phyloP scores from a whole-genome alignment of 202 grass and related monocot genomes.

The Zizania palustris region DNA sequence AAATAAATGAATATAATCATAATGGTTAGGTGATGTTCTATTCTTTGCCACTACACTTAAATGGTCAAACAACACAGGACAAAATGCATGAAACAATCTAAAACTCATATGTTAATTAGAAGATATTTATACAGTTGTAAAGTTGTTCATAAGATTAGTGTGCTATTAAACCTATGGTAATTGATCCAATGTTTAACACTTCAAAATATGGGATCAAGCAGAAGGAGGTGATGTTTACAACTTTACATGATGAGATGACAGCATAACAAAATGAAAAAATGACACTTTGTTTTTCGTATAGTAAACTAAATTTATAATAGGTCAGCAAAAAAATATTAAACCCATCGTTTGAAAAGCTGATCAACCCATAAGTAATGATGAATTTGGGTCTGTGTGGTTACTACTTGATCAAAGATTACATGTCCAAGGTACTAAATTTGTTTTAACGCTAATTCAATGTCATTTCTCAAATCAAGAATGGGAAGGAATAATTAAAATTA shows the following conservation, averaged over 20 bases:
- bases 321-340: too few species aligned
- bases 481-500: too few species aligned
- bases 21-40: slow-evolving; percentile 11
- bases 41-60: slow-evolving; percentile 4
- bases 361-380: too few species aligned
- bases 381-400: too few species aligned
- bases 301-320: not conserved
- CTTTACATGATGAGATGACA: slow-evolving; percentile 4
- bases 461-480: too few species aligned
- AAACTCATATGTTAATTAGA: not conserved
- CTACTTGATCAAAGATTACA: too few species aligned
- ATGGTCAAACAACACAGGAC: slow-evolving; percentile 8
- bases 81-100: slow-evolving; percentile 1
- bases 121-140: not conserved
- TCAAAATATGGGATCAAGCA: not conserved
- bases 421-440: too few species aligned
- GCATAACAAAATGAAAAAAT: not conserved
- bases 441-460: too few species aligned
- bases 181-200: not conserved
- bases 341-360: too few species aligned
- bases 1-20: slow-evolving; percentile 36
- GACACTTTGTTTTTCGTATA: not conserved
- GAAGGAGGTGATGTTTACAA: not conserved
- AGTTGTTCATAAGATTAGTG: not conserved
- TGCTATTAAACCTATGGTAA: not conserved